Percentiles rank a stretch among this genome's conserved stretches.
Conservation (phyloP, 2,329 filamentous ascomycete species). For the Biscogniauxia mediterranea region DNA sequence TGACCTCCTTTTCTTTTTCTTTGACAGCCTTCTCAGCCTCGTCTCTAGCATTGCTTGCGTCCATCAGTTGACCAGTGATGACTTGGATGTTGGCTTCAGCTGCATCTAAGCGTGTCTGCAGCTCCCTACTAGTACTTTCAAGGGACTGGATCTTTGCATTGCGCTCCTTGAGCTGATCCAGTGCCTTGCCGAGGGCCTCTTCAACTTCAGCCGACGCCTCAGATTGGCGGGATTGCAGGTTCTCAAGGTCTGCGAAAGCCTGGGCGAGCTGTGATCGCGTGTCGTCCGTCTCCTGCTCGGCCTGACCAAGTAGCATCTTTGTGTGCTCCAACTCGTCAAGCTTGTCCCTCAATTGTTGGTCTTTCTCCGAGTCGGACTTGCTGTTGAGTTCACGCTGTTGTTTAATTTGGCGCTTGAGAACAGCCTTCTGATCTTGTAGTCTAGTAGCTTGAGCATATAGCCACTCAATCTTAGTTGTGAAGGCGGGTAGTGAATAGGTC, state of each 20-base stretch:
- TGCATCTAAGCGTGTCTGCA: conserved; percentile 36
- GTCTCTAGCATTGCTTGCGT: conserved; percentile 31
- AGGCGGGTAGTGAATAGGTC: conserved; percentile 70
- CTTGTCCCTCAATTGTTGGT: conserved; percentile 60
- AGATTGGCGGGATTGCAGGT: conserved; percentile 30
- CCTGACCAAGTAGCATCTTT: conserved; percentile 24
- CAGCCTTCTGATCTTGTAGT: conserved; percentile 83
- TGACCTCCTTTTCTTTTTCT: conserved; percentile 40
- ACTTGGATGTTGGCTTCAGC: conserved; percentile 39
- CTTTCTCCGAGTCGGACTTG: conserved; percentile 74
- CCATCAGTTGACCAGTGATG: conserved; percentile 38
- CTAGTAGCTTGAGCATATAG: conserved; percentile 74
- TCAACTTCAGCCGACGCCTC: conserved; percentile 37
- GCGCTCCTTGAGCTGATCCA: conserved; percentile 42
- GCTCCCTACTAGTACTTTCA: conserved; percentile 41
- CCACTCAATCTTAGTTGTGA: conserved; percentile 75
- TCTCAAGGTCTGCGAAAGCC: conserved; percentile 48
- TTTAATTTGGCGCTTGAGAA: conserved; percentile 88
- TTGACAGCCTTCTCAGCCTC: conserved; percentile 28
- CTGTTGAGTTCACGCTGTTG: conserved; percentile 91
- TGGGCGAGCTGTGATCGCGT: conserved; percentile 49
- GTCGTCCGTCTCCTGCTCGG: conserved; percentile 36
- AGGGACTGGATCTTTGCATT: conserved; percentile 43
- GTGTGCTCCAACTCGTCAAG: conserved; percentile 54
- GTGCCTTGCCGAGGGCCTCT: conserved; percentile 36